phyloP scores from a whole-genome alignment of 108 stramenopile genomes.

The Nannochloropsis granulata region DNA sequence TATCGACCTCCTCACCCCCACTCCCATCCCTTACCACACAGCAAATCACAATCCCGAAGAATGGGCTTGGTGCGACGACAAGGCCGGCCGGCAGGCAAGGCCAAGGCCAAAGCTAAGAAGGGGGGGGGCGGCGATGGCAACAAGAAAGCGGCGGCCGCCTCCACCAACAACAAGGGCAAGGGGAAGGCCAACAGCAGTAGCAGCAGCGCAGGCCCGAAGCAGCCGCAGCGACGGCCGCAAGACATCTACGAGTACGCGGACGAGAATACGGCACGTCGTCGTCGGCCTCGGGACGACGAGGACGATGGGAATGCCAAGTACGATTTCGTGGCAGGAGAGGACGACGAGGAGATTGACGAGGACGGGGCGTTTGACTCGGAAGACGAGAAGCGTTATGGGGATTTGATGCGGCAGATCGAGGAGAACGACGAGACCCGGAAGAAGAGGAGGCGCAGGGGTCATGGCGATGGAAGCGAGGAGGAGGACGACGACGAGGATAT shows the following conservation, averaged over 20 bases:
- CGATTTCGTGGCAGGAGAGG: conserved; percentile 19
- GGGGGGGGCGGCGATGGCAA: background rate
- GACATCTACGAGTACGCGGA: background rate
- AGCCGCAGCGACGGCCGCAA: background rate
- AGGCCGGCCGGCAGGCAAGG: background rate
- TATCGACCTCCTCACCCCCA: too few species aligned
- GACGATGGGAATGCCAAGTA: background rate
- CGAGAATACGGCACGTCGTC: background rate
- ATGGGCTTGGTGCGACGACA: background rate
- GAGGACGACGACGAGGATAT: background rate
- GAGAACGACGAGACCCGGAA: conserved; percentile 8
- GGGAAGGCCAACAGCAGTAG: background rate
- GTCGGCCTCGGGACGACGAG: background rate
- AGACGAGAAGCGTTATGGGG: conserved; percentile 58
- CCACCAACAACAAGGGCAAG: background rate
- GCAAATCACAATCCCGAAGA: background rate
- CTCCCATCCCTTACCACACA: too few species aligned
- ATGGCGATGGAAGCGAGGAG: conserved; percentile 19
- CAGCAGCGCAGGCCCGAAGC: background rate
- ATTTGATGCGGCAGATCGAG: conserved; percentile 19
- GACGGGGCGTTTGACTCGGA: conserved; percentile 73
- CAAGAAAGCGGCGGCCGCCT: too few species aligned
- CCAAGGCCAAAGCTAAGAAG: background rate
- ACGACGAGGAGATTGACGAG: conserved; percentile 61
- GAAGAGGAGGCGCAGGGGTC: conserved; percentile 6